Conservation (phyloP, 1,139 yeast genomes). For the Sugiyamaella castrensis region DNA sequence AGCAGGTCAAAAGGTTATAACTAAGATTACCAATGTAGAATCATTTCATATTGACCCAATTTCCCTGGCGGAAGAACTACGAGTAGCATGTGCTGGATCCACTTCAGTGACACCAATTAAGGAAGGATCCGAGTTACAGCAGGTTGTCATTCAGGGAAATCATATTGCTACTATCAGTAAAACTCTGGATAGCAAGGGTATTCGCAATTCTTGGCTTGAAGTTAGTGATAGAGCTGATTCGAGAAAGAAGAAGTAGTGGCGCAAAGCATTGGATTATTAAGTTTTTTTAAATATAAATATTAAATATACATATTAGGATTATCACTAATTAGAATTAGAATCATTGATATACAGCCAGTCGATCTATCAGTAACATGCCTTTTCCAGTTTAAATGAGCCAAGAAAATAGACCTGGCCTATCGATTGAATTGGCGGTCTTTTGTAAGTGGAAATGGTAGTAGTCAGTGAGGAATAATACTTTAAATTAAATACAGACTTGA, state of each 20-base stretch:
- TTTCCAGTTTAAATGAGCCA: too few relatives aligned
- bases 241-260: constrained; percentile 33
- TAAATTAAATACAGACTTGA: too few relatives aligned
- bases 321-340: neutral
- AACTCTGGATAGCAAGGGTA: constrained; percentile 59
- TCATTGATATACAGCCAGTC: too few relatives aligned
- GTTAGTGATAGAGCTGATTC: constrained; percentile 52
- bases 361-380: too few relatives aligned
- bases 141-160: constrained; percentile 87
- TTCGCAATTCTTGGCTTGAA: constrained; percentile 63
- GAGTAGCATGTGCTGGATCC: constrained; percentile 85
- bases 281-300: neutral
- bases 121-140: constrained; percentile 46
- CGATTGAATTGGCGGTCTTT: too few relatives aligned
- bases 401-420: too few relatives aligned
- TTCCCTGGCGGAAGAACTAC: constrained; percentile 62
- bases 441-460: too few relatives aligned
- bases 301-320: neutral
- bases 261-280: neutral
- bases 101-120: constrained; percentile 59
- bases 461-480: too few relatives aligned
- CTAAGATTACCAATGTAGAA: constrained; percentile 69
- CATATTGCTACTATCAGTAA: constrained; percentile 65
- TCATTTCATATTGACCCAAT: constrained; percentile 63
- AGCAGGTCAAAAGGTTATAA: constrained; percentile 77